Evolutionary conservation across 2,329 filamentous ascomycete genomes (phyloP).

Genomic region (Microdochium nivale): DNA sequence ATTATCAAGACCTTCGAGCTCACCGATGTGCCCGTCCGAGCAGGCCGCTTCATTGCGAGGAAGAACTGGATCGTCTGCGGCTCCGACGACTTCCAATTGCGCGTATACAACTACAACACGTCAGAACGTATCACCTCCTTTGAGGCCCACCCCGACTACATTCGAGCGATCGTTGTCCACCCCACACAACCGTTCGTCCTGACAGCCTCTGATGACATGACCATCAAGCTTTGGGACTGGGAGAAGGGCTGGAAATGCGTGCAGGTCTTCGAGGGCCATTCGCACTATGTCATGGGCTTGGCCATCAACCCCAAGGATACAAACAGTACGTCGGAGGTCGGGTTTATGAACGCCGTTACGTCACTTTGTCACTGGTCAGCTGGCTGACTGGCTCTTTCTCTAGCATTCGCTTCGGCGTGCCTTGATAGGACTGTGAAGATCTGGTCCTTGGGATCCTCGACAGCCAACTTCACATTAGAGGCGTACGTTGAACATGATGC

Average conservation of each 20-base stretch:
- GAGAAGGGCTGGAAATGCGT: slow-evolving; percentile 98
- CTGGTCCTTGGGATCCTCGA: slow-evolving; percentile 90
- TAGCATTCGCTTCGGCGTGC: slow-evolving; percentile 76
- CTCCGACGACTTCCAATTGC: slow-evolving; percentile 79
- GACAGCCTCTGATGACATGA: slow-evolving; percentile 97
- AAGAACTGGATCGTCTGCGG: slow-evolving; percentile 99
- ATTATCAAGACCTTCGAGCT: slow-evolving; percentile 99
- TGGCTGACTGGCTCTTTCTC: not conserved
- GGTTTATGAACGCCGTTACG: slow-evolving; percentile 24
- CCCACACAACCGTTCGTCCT: slow-evolving; percentile 92
- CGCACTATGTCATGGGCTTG: slow-evolving; percentile 93
- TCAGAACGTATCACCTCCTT: slow-evolving; percentile 97
- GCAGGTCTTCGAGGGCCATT: slow-evolving; percentile 92
- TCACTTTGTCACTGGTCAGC: not conserved
- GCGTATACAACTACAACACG: slow-evolving; percentile 99
- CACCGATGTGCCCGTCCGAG: slow-evolving; percentile 94
- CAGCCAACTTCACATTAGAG: slow-evolving; percentile 92
- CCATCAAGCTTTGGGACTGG: slow-evolving; percentile 98
- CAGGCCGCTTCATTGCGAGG: slow-evolving; percentile 88
- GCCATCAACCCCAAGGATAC: slow-evolving; percentile 97
- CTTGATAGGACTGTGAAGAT: slow-evolving; percentile 96
- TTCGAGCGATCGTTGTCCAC: slow-evolving; percentile 91
- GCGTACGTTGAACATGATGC: slow-evolving; percentile 33
- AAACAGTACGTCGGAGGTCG: slow-evolving; percentile 41
- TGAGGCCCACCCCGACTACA: slow-evolving; percentile 97